These are phyloP conservation scores for Entamoeba histolytica DNA, from an alignment of 208 protist species.

Conservation along the genomic window DNA sequence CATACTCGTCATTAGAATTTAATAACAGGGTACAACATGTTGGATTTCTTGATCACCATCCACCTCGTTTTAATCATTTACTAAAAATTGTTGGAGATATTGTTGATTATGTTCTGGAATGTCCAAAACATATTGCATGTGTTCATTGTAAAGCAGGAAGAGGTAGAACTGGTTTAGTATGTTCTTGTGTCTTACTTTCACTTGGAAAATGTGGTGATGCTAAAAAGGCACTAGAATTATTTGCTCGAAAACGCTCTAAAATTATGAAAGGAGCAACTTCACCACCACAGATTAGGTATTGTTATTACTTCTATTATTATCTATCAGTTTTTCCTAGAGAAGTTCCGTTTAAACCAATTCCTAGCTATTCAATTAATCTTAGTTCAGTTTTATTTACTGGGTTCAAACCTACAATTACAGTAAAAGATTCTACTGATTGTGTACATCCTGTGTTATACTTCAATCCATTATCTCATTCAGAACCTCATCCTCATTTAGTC, in stretches of 20 bases:
- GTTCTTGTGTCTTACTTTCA: neutral
- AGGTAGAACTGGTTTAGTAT: slow-evolving; percentile 14
- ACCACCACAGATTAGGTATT: neutral
- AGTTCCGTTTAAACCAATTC: neutral
- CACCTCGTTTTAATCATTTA: neutral
- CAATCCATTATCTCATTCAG: neutral
- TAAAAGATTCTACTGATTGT: neutral
- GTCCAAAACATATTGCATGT: neutral
- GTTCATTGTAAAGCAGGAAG: slow-evolving; percentile 16
- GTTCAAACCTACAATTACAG: neutral
- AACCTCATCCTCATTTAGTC: neutral
- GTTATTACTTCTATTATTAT: neutral
- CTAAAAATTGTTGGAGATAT: neutral
- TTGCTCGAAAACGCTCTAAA: neutral
- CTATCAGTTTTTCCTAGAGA: neutral
- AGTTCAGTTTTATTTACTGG: neutral
- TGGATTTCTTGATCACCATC: slow-evolving; percentile 13
- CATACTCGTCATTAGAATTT: neutral
- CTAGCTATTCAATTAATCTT: neutral
- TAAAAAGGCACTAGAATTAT: neutral
- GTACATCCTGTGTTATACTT: neutral
- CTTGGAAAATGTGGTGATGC: neutral
- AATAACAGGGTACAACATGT: neutral
- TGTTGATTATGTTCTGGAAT: neutral
- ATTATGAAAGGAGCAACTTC: neutral